Base-by-base conservation (phyloP, 2,329 filamentous ascomycete species). In the Fusarium sororula region DNA sequence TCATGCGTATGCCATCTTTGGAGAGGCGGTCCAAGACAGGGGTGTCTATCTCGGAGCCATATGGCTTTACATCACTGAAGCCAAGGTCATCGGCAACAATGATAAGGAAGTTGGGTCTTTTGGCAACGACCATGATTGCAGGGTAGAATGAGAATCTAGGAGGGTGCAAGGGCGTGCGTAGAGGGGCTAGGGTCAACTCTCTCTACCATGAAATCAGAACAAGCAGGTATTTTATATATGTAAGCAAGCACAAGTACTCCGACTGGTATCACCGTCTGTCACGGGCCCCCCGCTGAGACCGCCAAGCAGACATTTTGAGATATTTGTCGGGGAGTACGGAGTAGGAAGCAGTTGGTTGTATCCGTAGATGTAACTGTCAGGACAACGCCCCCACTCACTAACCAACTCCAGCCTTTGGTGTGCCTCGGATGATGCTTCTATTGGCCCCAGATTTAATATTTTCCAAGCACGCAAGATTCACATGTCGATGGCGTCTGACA, bases 41-140 rank as follows among this genome's bases (percentile, higher is more conserved):
- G 0, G 88, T 90, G 28, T 82, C 82, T 71, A 90, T 90, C 79
- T 90, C 88, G 69, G 86, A 85, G 51, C 89, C 88, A 75, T 88
- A 90, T 9, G 69, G 69, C 3, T 64, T 55, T 6, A 58, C 59
- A 48, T 79, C 78, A 37, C 73, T 76, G 56, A 78, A 79, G 15
- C 78, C 77, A 17, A 79, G 70, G 45, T 79, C 78, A 45, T 79
- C 78, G 5, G 77, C 78, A 7, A 79, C 67, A 7, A 79, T 72
- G 63, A 79, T 63, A 22, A 79, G 75, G 35, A 79, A 79, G 24
- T 79, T 79, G 4, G 77, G 77, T 39, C 56, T 56, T 50, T 70
- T 70, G 3, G 60, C n/a, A 56, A 7, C 12, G 13, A 8, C 30
- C 59, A 62, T 62, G 24, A 38, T 44, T 17, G 38, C 18, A 60